Evolutionary conservation across 73 alveolate genomes (phyloP).

Genomic region (Paramecium biaurelia): DNA sequence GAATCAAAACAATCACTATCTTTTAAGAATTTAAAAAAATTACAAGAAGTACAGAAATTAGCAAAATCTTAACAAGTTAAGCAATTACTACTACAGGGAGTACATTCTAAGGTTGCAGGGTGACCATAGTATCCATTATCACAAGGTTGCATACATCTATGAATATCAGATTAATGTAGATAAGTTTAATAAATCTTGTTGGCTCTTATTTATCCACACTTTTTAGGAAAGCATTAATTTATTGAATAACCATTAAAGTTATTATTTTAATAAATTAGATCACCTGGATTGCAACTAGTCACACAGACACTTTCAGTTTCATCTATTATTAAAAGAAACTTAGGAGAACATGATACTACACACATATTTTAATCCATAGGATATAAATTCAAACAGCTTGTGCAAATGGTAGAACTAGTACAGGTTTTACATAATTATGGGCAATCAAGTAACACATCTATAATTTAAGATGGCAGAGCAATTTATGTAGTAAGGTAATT

Average conservation of each 20-base stretch:
- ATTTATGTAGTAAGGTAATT: background rate
- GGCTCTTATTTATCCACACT: background rate
- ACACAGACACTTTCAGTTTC: background rate
- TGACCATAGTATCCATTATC: constrained; percentile 15
- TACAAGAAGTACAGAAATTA: background rate
- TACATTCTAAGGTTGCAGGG: background rate
- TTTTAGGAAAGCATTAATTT: background rate
- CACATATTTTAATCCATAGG: background rate
- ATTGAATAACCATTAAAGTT: background rate
- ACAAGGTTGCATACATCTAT: background rate
- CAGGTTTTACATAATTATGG: background rate
- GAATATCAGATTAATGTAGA: background rate
- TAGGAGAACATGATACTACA: background rate
- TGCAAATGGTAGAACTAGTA: background rate
- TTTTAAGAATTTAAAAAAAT: background rate
- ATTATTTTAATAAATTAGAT: background rate
- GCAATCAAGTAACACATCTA: background rate
- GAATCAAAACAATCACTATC: background rate
- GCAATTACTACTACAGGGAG: background rate
- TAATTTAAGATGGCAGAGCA: background rate
- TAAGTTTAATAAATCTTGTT: background rate
- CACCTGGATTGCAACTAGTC: background rate
- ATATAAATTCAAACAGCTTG: background rate
- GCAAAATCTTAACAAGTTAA: background rate
- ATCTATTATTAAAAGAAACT: background rate